Evolutionary conservation across 768 basidiomycete genomes (phyloP).

Genomic region (Erythrobasidium yunnanense): DNA sequence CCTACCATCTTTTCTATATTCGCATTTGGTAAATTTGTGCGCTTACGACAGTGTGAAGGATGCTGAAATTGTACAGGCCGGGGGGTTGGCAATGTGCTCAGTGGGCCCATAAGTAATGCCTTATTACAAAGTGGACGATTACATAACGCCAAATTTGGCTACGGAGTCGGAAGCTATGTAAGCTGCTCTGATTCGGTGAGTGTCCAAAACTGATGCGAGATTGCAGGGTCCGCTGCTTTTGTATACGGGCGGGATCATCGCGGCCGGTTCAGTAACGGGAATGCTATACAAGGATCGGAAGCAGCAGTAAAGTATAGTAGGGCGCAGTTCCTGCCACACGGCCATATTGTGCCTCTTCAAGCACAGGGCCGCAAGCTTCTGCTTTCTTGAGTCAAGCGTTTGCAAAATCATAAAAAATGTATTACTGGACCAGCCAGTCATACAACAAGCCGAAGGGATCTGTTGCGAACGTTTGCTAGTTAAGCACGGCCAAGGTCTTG

Average conservation of each 20-base stretch:
- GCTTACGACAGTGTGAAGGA: no score
- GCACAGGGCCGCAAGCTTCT: no score
- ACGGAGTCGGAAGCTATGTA: conserved; percentile 12
- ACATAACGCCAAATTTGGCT: conserved; percentile 5
- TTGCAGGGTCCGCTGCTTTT: not conserved
- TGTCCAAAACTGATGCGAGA: not conserved
- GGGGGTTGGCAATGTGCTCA: conserved; percentile 5
- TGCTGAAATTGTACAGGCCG: no score
- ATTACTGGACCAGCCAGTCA: no score
- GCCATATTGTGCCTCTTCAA: no score
- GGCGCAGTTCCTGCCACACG: no score
- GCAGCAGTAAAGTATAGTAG: no score
- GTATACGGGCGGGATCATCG: not conserved
- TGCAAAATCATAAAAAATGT: no score
- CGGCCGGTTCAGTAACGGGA: not conserved
- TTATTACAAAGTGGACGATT: not conserved
- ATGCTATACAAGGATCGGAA: not conserved
- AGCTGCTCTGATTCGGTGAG: not conserved
- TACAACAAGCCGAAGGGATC: no score
- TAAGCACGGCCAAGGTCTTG: no score
- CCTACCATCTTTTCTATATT: conserved; percentile 2
- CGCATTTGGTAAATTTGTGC: not conserved
- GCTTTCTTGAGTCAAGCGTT: no score
- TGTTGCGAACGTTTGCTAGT: no score
- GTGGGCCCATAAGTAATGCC: not conserved